Conservation (phyloP, 352 stramenopile species). For the Pythium folliculosum region DNA sequence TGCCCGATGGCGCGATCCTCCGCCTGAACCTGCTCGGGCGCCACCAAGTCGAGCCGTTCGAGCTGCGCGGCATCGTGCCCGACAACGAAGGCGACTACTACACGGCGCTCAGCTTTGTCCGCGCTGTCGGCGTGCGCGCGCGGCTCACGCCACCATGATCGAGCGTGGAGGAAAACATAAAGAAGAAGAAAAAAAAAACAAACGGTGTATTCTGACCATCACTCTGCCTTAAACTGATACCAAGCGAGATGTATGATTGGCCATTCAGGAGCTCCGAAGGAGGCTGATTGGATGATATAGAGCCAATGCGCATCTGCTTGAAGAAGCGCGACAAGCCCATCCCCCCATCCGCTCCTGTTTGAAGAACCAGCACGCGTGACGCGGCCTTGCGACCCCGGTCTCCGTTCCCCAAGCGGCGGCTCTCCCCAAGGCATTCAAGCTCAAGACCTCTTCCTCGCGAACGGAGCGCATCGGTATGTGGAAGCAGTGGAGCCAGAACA, state of each 20-base stretch:
- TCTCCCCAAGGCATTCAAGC: background rate
- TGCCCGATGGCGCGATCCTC: slow-evolving; percentile 45
- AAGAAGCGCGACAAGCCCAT: slow-evolving; percentile 12
- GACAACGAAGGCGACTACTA: slow-evolving; percentile 53
- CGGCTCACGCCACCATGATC: background rate
- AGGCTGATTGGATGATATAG: slow-evolving; percentile 10
- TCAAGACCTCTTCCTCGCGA: background rate
- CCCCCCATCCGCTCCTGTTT: background rate
- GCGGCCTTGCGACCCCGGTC: background rate
- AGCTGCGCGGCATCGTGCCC: slow-evolving; percentile 53
- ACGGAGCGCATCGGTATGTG: slow-evolving; percentile 1
- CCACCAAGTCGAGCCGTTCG: slow-evolving; percentile 50
- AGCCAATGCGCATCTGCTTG: slow-evolving; percentile 5
- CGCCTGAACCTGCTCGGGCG: slow-evolving; percentile 60
- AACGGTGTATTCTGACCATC: background rate
- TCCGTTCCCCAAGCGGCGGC: background rate
- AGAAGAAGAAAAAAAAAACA: background rate
- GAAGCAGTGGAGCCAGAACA: slow-evolving; percentile 16
- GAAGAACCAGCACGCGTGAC: background rate
- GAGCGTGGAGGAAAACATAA: background rate
- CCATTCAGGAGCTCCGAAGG: background rate
- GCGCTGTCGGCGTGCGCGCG: slow-evolving; percentile 12
- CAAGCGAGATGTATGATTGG: slow-evolving; percentile 14
- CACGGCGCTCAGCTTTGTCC: slow-evolving; percentile 71
- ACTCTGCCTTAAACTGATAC: slow-evolving; percentile 6